Conservation (phyloP, 768 basidiomycete species). For the Clavulina sp. region DNA sequence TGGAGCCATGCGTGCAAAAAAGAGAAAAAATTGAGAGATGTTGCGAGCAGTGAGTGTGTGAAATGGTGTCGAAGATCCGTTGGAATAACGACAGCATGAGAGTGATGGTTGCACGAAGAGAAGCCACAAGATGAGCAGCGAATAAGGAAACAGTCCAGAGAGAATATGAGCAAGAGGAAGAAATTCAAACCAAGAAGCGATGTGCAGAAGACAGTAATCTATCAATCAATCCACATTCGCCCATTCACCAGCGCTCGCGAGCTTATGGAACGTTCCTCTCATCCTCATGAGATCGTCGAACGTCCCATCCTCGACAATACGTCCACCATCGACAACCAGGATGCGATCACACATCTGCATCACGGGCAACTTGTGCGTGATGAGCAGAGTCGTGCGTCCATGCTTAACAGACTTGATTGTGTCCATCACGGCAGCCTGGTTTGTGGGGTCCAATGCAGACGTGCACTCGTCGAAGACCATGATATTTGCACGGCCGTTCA, state of each 20-base stretch:
- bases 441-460: constrained; percentile 72
- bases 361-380: constrained; percentile 80
- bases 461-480: constrained; percentile 91
- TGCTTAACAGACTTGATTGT: constrained; percentile 46
- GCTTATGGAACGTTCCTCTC: constrained; percentile 54
- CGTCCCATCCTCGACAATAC: constrained; percentile 57
- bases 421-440: constrained; percentile 67
- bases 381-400: constrained; percentile 73
- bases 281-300: constrained; percentile 52
- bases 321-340: constrained; percentile 61
- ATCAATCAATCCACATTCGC: constrained; percentile 5
- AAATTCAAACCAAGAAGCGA: background rate
- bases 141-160: no score
- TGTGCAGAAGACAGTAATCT: no score
- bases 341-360: constrained; percentile 90
- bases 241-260: constrained; percentile 71
- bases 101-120: no score
- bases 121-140: no score
- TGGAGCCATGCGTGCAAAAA: no score
- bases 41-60: no score
- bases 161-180: background rate
- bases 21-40: no score
- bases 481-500: constrained; percentile 41
- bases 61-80: no score
- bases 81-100: no score